Percentiles rank a stretch among this genome's conserved stretches.
These are phyloP conservation scores for Podospora sp. DNA, from an alignment of 495 filamentous ascomycete genomes.

Conservation along the genomic window DNA sequence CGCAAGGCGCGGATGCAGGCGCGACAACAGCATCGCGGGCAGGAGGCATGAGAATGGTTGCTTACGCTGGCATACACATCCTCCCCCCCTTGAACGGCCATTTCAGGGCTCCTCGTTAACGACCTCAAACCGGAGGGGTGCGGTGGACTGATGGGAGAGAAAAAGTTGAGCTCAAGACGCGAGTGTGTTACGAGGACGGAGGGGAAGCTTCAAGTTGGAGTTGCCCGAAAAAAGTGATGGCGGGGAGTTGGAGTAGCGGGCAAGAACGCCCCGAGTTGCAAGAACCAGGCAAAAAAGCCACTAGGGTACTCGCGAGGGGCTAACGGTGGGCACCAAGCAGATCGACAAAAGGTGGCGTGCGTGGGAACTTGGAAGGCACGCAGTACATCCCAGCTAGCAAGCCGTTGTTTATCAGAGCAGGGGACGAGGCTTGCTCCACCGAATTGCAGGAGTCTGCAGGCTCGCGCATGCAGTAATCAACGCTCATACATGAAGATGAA, in stretches of 20 bases:
- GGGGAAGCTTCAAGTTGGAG: conserved; percentile 2
- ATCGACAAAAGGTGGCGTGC: not conserved
- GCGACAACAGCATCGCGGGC: not conserved
- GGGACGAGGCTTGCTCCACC: not conserved
- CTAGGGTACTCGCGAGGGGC: not conserved
- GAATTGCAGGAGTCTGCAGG: not conserved
- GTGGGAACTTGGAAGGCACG: not conserved
- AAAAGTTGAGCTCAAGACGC: not conserved
- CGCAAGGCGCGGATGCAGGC: not conserved
- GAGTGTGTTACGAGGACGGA: not conserved
- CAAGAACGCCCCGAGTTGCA: not conserved
- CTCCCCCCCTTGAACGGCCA: conserved; percentile 41
- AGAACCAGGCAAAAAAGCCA: not conserved
- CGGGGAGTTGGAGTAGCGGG: not conserved
- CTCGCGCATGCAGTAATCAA: conserved; percentile 1
- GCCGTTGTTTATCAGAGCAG: not conserved
- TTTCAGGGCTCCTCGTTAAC: conserved; percentile 27
- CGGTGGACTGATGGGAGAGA: not conserved
- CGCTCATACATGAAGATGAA: not conserved
- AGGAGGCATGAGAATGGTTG: conserved; percentile 15
- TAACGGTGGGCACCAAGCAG: not conserved
- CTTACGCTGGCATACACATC: conserved; percentile 62
- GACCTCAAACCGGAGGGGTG: conserved; percentile 13
- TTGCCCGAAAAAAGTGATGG: not conserved
- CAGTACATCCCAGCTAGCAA: not conserved